phyloP scores from a whole-genome alignment of 345 rosid genomes.

The Pugionium dolabratum region DNA sequence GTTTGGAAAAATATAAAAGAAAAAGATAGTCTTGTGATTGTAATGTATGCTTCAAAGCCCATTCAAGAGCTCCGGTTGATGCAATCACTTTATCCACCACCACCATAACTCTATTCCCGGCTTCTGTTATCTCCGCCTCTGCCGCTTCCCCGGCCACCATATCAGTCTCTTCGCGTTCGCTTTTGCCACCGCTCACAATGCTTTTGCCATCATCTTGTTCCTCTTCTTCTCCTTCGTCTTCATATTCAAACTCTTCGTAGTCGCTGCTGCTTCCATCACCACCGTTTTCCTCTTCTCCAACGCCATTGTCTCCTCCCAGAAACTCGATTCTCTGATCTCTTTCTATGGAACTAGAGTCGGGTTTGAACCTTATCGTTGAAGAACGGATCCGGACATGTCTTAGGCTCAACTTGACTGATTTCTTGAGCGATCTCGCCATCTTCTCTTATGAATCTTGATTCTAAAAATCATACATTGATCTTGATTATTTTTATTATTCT shows the following conservation, averaged over 20 bases:
- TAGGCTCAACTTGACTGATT: conserved; percentile 47
- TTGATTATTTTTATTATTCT: not conserved
- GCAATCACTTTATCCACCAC: conserved; percentile 71
- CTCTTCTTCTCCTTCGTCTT: conserved; percentile 9
- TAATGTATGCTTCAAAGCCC: conserved; percentile 73
- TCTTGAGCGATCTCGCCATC: conserved; percentile 44
- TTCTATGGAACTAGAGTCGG: conserved; percentile 34
- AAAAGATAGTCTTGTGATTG: conserved; percentile 60
- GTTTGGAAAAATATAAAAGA: conserved; percentile 59
- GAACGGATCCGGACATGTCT: conserved; percentile 45
- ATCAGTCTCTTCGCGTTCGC: conserved; percentile 10
- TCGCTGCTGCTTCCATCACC: conserved; percentile 9
- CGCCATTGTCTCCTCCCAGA: conserved; percentile 33
- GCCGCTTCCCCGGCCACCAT: conserved; percentile 11
- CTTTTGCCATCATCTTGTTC: conserved; percentile 31
- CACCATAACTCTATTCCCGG: conserved; percentile 79
- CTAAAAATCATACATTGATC: conserved; percentile 8
- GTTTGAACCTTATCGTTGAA: conserved; percentile 42
- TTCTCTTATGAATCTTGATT: conserved; percentile 10
- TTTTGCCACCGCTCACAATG: conserved; percentile 18
- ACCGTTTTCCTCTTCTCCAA: conserved; percentile 15
- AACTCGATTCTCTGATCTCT: conserved; percentile 56
- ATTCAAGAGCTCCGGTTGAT: conserved; percentile 80
- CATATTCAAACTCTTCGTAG: conserved; percentile 34
- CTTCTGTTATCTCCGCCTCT: conserved; percentile 21